Evolutionary conservation across 2,329 filamentous ascomycete genomes (phyloP).

Genomic region (Hymenoscyphus repandus): DNA sequence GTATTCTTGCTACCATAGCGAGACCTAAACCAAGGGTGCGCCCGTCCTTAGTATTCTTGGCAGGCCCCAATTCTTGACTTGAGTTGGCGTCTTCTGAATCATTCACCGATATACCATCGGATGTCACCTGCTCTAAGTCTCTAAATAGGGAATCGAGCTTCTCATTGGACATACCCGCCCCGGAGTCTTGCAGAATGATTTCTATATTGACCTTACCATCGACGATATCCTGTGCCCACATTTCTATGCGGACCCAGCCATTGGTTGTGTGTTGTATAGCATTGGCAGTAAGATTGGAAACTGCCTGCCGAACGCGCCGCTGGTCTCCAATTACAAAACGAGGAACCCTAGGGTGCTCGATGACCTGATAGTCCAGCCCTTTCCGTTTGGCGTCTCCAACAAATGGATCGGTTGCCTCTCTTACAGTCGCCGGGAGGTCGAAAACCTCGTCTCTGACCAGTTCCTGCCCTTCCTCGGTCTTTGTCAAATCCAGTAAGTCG

Average conservation of each 20-base stretch:
- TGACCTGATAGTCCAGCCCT: constrained; percentile 62
- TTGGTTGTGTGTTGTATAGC: constrained; percentile 70
- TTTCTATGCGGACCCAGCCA: constrained; percentile 66
- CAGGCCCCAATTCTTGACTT: neutral
- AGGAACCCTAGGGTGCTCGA: constrained; percentile 64
- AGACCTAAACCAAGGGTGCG: constrained; percentile 71
- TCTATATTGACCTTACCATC: constrained; percentile 62
- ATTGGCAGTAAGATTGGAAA: constrained; percentile 80
- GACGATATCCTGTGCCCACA: constrained; percentile 53
- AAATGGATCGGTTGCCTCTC: constrained; percentile 75
- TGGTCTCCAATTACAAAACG: constrained; percentile 71
- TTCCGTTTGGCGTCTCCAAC: constrained; percentile 71
- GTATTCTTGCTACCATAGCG: constrained; percentile 79
- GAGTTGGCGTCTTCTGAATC: neutral
- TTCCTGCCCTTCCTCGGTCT: constrained; percentile 75
- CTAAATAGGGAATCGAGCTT: constrained; percentile 53
- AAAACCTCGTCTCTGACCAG: constrained; percentile 78
- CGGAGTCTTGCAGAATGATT: constrained; percentile 71
- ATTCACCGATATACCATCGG: constrained; percentile 34
- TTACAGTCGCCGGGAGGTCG: constrained; percentile 63
- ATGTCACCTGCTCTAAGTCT: constrained; percentile 54
- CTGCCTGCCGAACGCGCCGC: constrained; percentile 71
- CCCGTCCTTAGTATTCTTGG: constrained; percentile 31
- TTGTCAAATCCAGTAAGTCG: constrained; percentile 81
- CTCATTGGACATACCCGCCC: constrained; percentile 61